Percentiles rank a stretch among this genome's conserved stretches.
Conservation (phyloP, 768 basidiomycete genomes). For the Auriscalpium orientale region DNA sequence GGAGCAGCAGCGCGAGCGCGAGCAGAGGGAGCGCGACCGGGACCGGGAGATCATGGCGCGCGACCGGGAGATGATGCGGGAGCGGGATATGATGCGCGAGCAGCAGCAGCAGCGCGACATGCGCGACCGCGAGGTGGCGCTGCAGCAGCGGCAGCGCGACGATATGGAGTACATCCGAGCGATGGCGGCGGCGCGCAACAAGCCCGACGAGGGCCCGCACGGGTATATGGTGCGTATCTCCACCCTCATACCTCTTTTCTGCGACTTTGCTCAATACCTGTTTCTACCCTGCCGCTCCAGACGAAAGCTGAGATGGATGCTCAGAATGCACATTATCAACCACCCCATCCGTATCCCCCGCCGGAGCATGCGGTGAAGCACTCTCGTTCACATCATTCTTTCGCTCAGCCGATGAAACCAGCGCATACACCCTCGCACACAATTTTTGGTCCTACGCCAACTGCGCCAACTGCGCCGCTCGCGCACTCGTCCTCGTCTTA, state of each 20-base stretch:
- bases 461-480: background rate
- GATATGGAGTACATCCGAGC: conserved; percentile 19
- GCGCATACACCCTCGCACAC: background rate
- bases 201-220: conserved; percentile 5
- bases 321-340: background rate
- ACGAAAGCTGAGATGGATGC: conserved; percentile 3
- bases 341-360: background rate
- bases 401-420: too few relatives aligned
- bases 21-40: conserved; percentile 22
- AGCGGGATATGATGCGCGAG: conserved; percentile 14
- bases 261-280: too few relatives aligned
- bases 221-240: background rate
- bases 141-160: conserved; percentile 17
- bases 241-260: too few relatives aligned
- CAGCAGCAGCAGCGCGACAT: background rate
- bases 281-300: background rate
- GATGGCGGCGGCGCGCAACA: conserved; percentile 5
- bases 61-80: conserved; percentile 22
- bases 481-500: background rate
- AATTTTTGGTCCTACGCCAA: background rate
- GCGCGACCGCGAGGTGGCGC: conserved; percentile 16
- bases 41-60: conserved; percentile 17
- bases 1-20: conserved; percentile 18
- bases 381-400: background rate
- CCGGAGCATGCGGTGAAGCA: background rate